Evolutionary conservation across 306 rosid genomes (phyloP), one percentile per base, ranked within the genome.

Genomic region (Vigna mungo): DNA sequence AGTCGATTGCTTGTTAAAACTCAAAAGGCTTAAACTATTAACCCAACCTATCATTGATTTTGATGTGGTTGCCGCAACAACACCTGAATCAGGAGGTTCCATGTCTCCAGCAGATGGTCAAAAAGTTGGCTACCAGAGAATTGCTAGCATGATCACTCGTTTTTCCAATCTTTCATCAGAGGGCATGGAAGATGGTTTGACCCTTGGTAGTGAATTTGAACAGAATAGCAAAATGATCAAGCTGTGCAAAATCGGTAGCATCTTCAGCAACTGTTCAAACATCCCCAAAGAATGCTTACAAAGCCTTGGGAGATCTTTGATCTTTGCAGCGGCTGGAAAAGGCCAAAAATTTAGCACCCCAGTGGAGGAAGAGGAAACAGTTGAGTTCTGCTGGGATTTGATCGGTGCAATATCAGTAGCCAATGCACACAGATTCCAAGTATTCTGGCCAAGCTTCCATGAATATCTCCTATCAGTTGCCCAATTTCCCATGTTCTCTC

Each of bases 311-410:
- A 85, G 96, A 15, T 87, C 94, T 43, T 70, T 92, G 70, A 89
- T 95, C 59, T 89, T 87, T 74, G 85, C 97, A 10, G 91, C 99
- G 12, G 99, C 99, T 7, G 97, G 99, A 60, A 92, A 91, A 87
- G 97, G 97, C 30, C 97, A 95, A 52, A 95, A 95, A 80, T 92
- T 92, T 43, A 92, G 92, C 86, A 92, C 97, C n/a, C 84, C 93
- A 0, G 72, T 88, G 60, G 99, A 95, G 76, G 97, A 95, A 85
- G 97, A 95, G 83, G 99, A 92, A 86, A 87, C 97, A 2, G 89
- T 95, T 55, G 96, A 86, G 25, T 92, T 92, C 51, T 95, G 97
- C 80, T 95, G 99, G 99, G 99, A 95, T 80, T 74, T 95, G 79
- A 84, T 95, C 55, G 79, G 85, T 55, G 84, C 90, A 43, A 70